A percentile compares a stretch with the other conserved stretches of the same genome.
These are phyloP conservation scores for Colletotrichum sp. DNA, from an alignment of 2,329 filamentous ascomycete genomes.

Conservation along the genomic window DNA sequence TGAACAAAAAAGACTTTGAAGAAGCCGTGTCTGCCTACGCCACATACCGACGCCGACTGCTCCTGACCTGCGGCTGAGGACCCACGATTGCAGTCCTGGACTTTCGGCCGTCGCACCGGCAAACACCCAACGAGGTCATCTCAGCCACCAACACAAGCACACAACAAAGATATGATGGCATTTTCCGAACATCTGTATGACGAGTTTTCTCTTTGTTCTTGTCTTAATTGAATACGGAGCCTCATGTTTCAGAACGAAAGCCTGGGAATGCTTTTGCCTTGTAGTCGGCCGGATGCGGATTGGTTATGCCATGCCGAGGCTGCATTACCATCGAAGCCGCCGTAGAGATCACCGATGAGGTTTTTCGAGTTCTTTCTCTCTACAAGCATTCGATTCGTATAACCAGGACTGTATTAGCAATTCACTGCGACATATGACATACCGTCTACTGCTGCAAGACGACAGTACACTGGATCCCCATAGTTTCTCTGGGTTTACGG, in stretches of 20 bases:
- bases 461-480: too few relatives aligned
- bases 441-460: too few relatives aligned
- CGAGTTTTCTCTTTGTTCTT: background rate
- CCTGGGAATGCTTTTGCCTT: background rate
- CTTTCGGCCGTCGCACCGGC: too few relatives aligned
- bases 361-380: background rate
- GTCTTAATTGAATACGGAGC: background rate
- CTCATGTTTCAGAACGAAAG: background rate
- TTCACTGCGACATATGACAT: background rate
- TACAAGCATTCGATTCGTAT: background rate
- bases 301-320: background rate
- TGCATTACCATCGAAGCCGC: background rate
- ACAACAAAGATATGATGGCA: background rate
- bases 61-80: background rate
- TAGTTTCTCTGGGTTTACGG: too few relatives aligned
- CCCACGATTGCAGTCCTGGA: background rate
- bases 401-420: rapidly evolving
- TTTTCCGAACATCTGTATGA: background rate
- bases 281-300: background rate
- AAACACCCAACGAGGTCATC: background rate
- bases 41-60: background rate
- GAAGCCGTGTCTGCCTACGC: background rate
- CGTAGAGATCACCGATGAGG: background rate
- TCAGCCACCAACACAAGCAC: background rate
- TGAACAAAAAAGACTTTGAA: rapidly evolving